Evolutionary conservation across 768 basidiomycete genomes (phyloP), one percentile per base, ranked within the genome.

Genomic region (Leccinum incarnatum): DNA sequence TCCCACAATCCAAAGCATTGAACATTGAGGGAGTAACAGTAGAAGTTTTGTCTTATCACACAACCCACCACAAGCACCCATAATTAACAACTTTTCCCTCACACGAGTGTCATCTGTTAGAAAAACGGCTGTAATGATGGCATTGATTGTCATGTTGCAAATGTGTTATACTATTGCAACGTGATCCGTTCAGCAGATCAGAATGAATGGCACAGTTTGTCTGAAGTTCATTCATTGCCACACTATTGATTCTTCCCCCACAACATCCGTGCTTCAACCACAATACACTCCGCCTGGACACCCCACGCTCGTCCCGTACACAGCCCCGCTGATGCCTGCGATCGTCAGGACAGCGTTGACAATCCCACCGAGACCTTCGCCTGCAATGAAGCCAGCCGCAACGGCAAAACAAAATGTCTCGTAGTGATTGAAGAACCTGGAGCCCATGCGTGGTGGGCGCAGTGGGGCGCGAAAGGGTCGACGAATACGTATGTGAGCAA

Each of bases 331-430:
- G 4, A 73, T 68, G 5, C 68, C 68, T 1, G 67, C 73, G 34
- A 73, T 73, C 47, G 70, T 67, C 23, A 75, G 21, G 7, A 72
- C 61, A 1, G 73, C 73, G 14, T 67, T 74, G 21, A 70, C 67
- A 40, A 75, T 74, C 12, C 73, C 73, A 3, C 76, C 77, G 1
- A 76, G 64, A 29, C 77, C 77, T 55, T 78, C 76, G 8, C 77
- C 77, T 4, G 75, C 76, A 49, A 78, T 72, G 62, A 76, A 72
- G 4, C 77, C 77, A 4, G 77, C 75, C 11, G 77, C 75, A 25
- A 77, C 36, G 14, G 76, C 69, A 51, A 71, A 77, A 30, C 72
- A 73, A 59, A 70, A 74, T 62, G 56, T 54, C 4, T 66, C 30
- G 17, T 66, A 66, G 51, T 56, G 54, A 1, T 23, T 5, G 29